These are phyloP conservation scores for Mrakiaceae sp. DNA, from an alignment of 1,284 basidiomycete species.

Conservation along the genomic window DNA sequence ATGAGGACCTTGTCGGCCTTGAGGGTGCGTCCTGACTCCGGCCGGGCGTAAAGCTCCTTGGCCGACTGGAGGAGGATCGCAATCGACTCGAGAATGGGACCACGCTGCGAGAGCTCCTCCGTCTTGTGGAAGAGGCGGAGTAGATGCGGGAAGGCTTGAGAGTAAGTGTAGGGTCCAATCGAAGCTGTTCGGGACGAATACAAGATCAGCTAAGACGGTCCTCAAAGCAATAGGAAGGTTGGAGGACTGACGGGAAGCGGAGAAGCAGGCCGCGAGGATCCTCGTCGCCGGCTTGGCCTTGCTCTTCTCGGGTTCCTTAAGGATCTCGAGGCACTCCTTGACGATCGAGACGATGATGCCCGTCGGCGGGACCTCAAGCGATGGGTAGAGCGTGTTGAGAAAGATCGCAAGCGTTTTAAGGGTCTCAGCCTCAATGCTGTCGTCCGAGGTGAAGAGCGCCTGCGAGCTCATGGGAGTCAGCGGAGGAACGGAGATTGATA, in stretches of 20 bases:
- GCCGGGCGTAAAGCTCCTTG: conserved; percentile 27
- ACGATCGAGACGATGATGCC: conserved; percentile 61
- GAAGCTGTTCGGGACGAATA: conserved; percentile 42
- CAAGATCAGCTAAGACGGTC: background rate
- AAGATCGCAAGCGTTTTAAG: conserved; percentile 58
- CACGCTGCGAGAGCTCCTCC: conserved; percentile 60
- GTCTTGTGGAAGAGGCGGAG: conserved; percentile 62
- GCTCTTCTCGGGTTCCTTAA: conserved; percentile 82
- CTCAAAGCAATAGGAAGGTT: background rate
- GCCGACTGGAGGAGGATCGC: conserved; percentile 32
- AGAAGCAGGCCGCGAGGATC: conserved; percentile 61
- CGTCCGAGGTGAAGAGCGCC: conserved; percentile 83
- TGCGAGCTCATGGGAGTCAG: conserved; percentile 29
- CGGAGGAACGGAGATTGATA: background rate
- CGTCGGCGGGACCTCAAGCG: conserved; percentile 35
- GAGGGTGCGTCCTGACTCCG: conserved; percentile 24
- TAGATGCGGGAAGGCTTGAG: conserved; percentile 58
- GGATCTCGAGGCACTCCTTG: conserved; percentile 62
- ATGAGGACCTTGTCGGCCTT: conserved; percentile 40
- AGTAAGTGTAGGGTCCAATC: conserved; percentile 55
- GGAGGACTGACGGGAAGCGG: conserved; percentile 52
- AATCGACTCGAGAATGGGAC: conserved; percentile 54
- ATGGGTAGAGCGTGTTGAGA: conserved; percentile 56
- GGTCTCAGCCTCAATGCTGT: conserved; percentile 57
- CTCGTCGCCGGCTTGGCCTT: conserved; percentile 75